Base-by-base conservation (phyloP, 495 filamentous ascomycete genomes). In the Hypoxylon lenormandii region DNA sequence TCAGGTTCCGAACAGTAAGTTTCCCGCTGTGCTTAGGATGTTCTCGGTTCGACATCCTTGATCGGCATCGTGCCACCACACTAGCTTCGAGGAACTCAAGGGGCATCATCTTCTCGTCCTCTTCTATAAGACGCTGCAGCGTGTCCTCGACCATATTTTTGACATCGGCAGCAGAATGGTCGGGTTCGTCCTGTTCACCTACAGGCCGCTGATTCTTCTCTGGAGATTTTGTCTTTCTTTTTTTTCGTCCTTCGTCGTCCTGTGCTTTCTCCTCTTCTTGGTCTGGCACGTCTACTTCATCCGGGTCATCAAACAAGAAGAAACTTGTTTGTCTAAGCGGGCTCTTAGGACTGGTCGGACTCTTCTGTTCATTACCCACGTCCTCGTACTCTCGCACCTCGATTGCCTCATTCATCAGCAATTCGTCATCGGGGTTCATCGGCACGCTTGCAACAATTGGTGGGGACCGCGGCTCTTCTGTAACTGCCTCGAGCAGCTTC, bases 301-400 rank as follows among this genome's bases (percentile, higher is more conserved):
- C 64, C 4, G 55, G 18, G 11, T 75, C 70, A 43, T 73, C 66
- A 47, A 47, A 51, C 18, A 63, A 28, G 60, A 65, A 36, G 55
- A 70, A 59, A 30, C 51, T 69, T 10, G 50, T 60, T 42, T 75
- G 46, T 18, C 52, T 38, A 6, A 73, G 57, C 23, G 72, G 68
- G 18, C 70, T 75, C 36, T 45, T 75, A 6, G 56, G 66, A 15
- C 64, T 65, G 0, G 60, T 65, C 1, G 56, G 56, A 4, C 43
- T 66, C 26, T 52, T 43, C 26, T 12, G 12, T 13, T 22, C 19
- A 0, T 66, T 40, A 7, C 22, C 18, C 6, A 57, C 60, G 3
- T 43, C 50, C n/a, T 49, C 50, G 15, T 4, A n/a, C 15, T 48
- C 60, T 7, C 10, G 30, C 26, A 67, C 11, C 12, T 15, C 30